Evolutionary conservation across 441 rosid genomes (phyloP), one percentile per base, ranked within the genome.

Genomic region (Euphorbia schlechtendalii): DNA sequence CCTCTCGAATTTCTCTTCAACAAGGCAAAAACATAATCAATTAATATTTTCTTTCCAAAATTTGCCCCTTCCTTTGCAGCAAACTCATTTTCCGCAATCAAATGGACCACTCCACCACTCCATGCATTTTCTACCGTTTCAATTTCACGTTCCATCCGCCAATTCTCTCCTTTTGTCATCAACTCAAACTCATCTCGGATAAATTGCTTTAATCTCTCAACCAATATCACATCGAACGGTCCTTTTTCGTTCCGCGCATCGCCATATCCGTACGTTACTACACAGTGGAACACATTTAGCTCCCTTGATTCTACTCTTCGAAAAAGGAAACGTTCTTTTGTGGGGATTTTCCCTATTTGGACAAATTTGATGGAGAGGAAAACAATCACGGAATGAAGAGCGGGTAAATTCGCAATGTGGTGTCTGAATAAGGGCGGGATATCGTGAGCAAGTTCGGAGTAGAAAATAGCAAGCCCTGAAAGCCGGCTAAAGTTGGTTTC

Each of bases 21-120:
- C 64, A 82, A 86, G 71, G 63, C 77, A 54, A 61, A 82, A 3
- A 73, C 84, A 57, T 82, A 76, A 68, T 82, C 81, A 32, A 86
- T 80, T 65, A 80, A 5, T 25, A 86, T 30, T 66, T 72, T 79
- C 69, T 82, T 79, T 36, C 61, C 59, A 5, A 82, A 15, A 4
- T 76, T 52, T 1, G 84, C 70, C 58, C 83, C 84, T 71, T 75
- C 63, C 3, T 56, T 61, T 0, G 92, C 84, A 40, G 73, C 45
- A 65, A 84, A 82, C 64, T 84, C 86, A 49, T 40, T 82, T 66
- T 84, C 83, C 0, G 89, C 87, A 14, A 86, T 67, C 72, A 86
- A 72, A 59, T 82, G 84, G 30, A 86, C 84, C 2, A 80, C 71
- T 2, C 92, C 87, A 0, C 61, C 80, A 0, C 30, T n/a, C 45